Percentiles rank a stretch among this genome's conserved stretches.
Evolutionary conservation across 257 asterid genomes (phyloP).

Genomic region (Solanum gandarillasii): DNA sequence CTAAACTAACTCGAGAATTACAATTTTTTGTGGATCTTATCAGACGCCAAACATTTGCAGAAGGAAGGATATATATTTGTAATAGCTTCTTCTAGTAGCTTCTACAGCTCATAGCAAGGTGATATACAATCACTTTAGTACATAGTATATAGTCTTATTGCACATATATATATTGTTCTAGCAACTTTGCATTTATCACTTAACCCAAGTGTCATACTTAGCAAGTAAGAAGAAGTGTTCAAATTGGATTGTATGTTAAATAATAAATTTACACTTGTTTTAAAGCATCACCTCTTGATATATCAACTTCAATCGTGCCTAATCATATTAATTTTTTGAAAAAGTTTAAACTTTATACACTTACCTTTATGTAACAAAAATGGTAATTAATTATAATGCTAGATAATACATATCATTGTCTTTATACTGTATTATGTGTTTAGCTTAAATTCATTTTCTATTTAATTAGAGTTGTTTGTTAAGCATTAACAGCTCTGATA

Average conservation of each 20-base stretch:
- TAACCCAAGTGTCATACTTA: not conserved
- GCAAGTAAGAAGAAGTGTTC: not conserved
- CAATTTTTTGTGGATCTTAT: too few species aligned
- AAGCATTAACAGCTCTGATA: not conserved
- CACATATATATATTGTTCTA: not conserved
- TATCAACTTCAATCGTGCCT: not conserved
- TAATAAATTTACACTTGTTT: not conserved
- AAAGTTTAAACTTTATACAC: not conserved
- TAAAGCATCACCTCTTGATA: not conserved
- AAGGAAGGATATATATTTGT: not conserved
- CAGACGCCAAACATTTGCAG: too few species aligned
- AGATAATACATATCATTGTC: not conserved
- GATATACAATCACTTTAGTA: not conserved
- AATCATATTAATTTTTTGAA: not conserved
- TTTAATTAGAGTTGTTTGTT: not conserved
- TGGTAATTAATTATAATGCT: not conserved
- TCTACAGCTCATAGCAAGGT: not conserved
- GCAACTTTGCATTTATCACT: not conserved
- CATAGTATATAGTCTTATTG: not conserved
- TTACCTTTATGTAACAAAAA: not conserved
- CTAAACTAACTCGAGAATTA: too few species aligned
- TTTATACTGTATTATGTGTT: not conserved
- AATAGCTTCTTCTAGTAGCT: not conserved
- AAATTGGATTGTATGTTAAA: not conserved
- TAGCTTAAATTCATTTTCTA: not conserved